Evolutionary conservation across 179 eudicot genomes (phyloP), one percentile per base, ranked within the genome.

Genomic region (Spinacia oleracea): DNA sequence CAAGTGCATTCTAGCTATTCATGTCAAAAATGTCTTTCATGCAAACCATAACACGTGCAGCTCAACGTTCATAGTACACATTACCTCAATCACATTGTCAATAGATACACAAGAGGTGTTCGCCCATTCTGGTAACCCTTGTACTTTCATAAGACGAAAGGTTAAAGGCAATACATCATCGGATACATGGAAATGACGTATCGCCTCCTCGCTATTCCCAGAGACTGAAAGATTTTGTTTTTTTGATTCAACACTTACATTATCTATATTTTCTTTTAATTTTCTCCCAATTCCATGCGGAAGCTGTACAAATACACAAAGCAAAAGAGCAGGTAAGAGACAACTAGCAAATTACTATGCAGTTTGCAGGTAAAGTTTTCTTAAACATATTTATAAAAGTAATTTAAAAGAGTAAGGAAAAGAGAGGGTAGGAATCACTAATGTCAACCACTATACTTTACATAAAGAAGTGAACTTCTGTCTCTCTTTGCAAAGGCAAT

Each of bases 121-220:
- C 34, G 97, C 91, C 98, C 97, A 92, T 70, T 85, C 74, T 14
- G 97, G 98, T 69, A 96, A 90, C 79, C 90, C 94, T 87, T 80
- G 82, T 67, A 91, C 99, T 81, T 83, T 83, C 88, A 96, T 68
- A 72, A 96, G 94, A 45, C 93, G 91, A 79, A 96, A 96, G 55
- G 94, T 89, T 53, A 40, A 82, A 64, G 96, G 88, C 53, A 89
- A 9, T 63, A 83, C 82, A 53, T 90, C 87, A 58, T 82, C 82
- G 8, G 90, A 53, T 74, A 90, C 67, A 43, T 82, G 84, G 74
- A 93, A 90, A 42, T 75, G 80, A 31, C 90, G 84, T 70, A 93
- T 82, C 32, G 89, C 89, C 87, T 93, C 97, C 60, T 81, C 77
- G 27, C 38, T 76, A 56, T 76, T 79, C 56, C 79, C 64, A 16